Evolutionary conservation across 441 rosid species (phyloP).

Genomic region (Bocquillonia castaneifolia): DNA sequence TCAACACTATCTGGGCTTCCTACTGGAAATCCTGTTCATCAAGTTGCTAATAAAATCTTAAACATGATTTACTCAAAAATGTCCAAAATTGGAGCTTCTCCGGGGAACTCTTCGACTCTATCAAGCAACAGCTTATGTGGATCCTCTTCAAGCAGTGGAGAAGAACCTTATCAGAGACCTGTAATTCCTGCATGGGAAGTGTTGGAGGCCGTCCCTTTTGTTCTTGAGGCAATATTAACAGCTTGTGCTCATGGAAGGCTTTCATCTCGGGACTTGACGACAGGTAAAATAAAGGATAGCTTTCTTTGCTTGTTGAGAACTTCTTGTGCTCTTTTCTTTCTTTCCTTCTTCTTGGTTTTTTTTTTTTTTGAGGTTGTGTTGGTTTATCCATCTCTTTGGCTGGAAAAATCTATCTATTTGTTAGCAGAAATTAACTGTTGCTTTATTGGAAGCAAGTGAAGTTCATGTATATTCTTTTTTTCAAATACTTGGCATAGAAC

Average conservation of each 20-base stretch:
- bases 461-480: too few species aligned
- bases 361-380: constrained; percentile 12
- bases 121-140: constrained; percentile 35
- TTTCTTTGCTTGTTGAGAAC: constrained; percentile 7
- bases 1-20: constrained; percentile 46
- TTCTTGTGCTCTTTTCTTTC: background rate
- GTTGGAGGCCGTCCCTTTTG: constrained; percentile 63
- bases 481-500: background rate
- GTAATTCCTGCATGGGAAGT: constrained; percentile 67
- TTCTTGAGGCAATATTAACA: constrained; percentile 58
- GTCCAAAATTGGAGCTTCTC: constrained; percentile 31
- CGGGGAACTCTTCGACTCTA: constrained; percentile 38
- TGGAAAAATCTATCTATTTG: constrained; percentile 2
- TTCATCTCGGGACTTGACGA: constrained; percentile 60
- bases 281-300: constrained; percentile 36
- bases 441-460: background rate
- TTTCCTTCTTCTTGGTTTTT: too few species aligned
- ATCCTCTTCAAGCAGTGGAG: constrained; percentile 36
- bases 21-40: constrained; percentile 52
- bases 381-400: constrained; percentile 5
- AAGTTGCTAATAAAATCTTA: constrained; percentile 52
- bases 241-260: constrained; percentile 69
- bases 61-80: constrained; percentile 56
- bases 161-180: constrained; percentile 48
- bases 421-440: background rate